Evolutionary conservation across 441 rosid genomes (phyloP), one percentile per base, ranked within the genome.

Genomic region (Populus tomentosa): DNA sequence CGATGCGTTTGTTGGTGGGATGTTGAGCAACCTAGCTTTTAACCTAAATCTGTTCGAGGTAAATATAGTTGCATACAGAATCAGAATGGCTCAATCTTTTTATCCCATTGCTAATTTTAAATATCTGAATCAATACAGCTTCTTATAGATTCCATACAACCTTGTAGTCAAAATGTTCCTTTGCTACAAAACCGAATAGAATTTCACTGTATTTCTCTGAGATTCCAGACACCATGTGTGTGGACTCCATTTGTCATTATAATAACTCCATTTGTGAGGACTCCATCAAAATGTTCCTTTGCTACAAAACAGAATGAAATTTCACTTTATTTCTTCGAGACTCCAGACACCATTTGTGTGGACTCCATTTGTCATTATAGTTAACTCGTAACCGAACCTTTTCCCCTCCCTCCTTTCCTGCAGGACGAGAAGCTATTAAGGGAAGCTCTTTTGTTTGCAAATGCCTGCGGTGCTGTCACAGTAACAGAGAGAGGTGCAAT

Each of bases 401-500:
- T 8, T 2, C 30, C 30, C 30, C 30, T 28, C 35, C 35, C 18
- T 66, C 6, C 20, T 5, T 42, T 62, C 70, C 56, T 67, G 70
- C 90, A 96, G 98, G 94, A 96, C n/a, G 98, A 96, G 89, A 81
- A 86, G 81, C 87, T 82, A 77, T 82, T 96, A 78, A 85, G 96
- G 78, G 90, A 90, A 73, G 96, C 98, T n/a, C 91, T 96, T 68
- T 76, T 80, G 3, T 94, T 94, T 16, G 98, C 95, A 20, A 96
- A 96, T 72, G 97, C 87, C 46, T 94, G 98, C 38, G 98, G 98
- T 13, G 98, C 97, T 28, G 82, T 87, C 65, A 90, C 98, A 0
- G 98, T 94, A 53, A 92, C 91, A 53, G 88, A 89, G 86, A 88
- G 98, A 84, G 99, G 99, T 67, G 98, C 98, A 0, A 96, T 94